Percentiles rank a stretch among this genome's conserved stretches.
Evolutionary conservation across 2,329 filamentous ascomycete species (phyloP).

Genomic region (Talaromyces sp.): DNA sequence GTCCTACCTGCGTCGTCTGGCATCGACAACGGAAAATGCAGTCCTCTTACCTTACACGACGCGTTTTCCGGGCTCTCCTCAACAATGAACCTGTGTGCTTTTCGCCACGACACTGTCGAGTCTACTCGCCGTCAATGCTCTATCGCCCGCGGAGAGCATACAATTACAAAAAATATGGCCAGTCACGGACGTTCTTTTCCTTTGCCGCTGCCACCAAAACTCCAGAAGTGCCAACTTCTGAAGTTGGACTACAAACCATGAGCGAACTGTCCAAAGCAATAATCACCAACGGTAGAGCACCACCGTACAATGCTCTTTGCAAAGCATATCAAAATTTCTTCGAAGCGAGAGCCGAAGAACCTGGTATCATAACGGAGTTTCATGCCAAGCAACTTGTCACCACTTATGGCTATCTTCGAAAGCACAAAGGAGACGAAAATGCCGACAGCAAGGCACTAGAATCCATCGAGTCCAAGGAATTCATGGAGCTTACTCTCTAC

Average conservation of each 20-base stretch:
- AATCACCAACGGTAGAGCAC: constrained; percentile 63
- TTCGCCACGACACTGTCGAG: constrained; percentile 36
- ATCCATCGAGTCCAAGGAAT: constrained; percentile 40
- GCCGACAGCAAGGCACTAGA: constrained; percentile 36
- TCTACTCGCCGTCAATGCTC: constrained; percentile 22
- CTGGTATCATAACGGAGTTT: constrained; percentile 58
- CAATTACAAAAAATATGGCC: constrained; percentile 36
- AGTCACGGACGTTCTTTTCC: constrained; percentile 35
- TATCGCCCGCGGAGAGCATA: constrained; percentile 31
- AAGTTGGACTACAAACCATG: constrained; percentile 66
- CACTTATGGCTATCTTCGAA: constrained; percentile 61
- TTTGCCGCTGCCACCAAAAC: constrained; percentile 54
- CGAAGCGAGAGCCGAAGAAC: constrained; percentile 50
- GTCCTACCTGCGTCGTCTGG: not conserved
- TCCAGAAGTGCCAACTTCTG: constrained; percentile 54
- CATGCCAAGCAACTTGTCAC: constrained; percentile 62
- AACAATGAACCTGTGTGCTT: constrained; percentile 46
- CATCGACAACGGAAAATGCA: constrained; percentile 36
- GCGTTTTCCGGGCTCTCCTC: constrained; percentile 47
- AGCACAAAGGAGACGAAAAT: constrained; percentile 32
- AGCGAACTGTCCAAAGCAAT: constrained; percentile 65
- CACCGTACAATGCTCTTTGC: constrained; percentile 61
- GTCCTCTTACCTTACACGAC: constrained; percentile 43
- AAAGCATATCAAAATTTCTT: constrained; percentile 67
- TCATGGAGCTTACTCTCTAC: constrained; percentile 42